phyloP scores from a whole-genome alignment of 192 early-diverging fungal species.

The Rhizophagus prolifer region DNA sequence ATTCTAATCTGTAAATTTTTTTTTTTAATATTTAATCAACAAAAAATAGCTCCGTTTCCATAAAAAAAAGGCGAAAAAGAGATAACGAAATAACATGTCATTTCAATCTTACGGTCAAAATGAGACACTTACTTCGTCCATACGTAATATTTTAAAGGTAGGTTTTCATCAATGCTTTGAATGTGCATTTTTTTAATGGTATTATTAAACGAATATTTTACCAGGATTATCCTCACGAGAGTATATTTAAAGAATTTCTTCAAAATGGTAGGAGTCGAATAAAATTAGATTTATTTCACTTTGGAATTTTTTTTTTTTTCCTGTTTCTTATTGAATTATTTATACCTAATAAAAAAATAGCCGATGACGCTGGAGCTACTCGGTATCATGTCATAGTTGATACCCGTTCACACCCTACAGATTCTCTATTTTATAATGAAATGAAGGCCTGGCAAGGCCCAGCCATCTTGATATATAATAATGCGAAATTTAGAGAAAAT shows the following conservation, averaged over 20 bases:
- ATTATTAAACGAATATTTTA: neutral
- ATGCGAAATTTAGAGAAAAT: slow-evolving; percentile 17
- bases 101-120: slow-evolving; percentile 1
- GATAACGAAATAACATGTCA: too few species aligned
- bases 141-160: slow-evolving; percentile 14
- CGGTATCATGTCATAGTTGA: slow-evolving; percentile 27
- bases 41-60: too few species aligned
- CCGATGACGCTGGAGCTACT: slow-evolving; percentile 29
- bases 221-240: slow-evolving; percentile 23
- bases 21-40: too few species aligned
- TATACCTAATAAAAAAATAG: neutral
- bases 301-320: too few species aligned
- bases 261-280: slow-evolving; percentile 16
- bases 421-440: neutral
- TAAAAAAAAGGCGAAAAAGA: too few species aligned
- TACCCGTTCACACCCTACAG: neutral
- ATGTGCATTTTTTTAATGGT: too few species aligned
- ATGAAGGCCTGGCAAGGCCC: slow-evolving; percentile 37
- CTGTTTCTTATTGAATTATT: too few species aligned
- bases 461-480: slow-evolving; percentile 31
- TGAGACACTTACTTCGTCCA: slow-evolving; percentile 9
- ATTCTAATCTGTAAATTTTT: too few species aligned
- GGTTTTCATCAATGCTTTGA: too few species aligned
- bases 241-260: slow-evolving; percentile 30
- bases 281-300: too few species aligned